Base-by-base conservation (phyloP, 2,329 filamentous ascomycete genomes). In the Paraconiothyrium sp. region DNA sequence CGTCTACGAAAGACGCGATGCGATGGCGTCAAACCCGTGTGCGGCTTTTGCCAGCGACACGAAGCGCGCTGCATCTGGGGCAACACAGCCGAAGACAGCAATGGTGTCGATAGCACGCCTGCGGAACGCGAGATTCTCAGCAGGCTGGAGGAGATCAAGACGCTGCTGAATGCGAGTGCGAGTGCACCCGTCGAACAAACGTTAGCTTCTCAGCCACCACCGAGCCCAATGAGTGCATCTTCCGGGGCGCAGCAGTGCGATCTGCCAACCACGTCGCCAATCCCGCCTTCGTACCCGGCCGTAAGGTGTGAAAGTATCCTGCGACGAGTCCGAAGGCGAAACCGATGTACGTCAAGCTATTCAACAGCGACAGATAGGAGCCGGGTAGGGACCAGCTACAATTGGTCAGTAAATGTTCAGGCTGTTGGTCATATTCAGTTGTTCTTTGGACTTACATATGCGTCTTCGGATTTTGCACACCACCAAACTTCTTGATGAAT, bases 291-390 rank as follows among this genome's bases (percentile, higher is more conserved):
- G 6, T 58, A 57, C 39, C 10, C n/a, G 9, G 5, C 54, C 39
- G 54, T 39, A 9, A 34, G 59, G 11, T 52, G 54, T 27, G 54
- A 61, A 30, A 57, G 54, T 20, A 22, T 61, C 9, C 39, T 61
- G 8, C 35, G 34, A 62, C 39, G 11, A 62, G 41, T 39, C 59
- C 60, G 30, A 59, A 58, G 13, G 60, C 55, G 27, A 58, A 62
- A 4, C 55, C 55, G 24, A 62, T 51, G 20, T 20, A 30, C 58
- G 48, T 62, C 20, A 56, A 51, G 35, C 43, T 58, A 20, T 58
- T 55, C 16, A 62, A 43, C 13, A 62, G 46, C 44, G 60, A 62
- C 1, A 62, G 41, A 24, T 55, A 62, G 43, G 47, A 55, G 1
- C 43, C 34, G 41, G 57, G 54, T 2, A 58, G 55, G 22, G 41